A percentile compares a stretch with the other conserved stretches of the same genome.
Evolutionary conservation across 768 basidiomycete genomes (phyloP).

Genomic region (Trametes cingulata): DNA sequence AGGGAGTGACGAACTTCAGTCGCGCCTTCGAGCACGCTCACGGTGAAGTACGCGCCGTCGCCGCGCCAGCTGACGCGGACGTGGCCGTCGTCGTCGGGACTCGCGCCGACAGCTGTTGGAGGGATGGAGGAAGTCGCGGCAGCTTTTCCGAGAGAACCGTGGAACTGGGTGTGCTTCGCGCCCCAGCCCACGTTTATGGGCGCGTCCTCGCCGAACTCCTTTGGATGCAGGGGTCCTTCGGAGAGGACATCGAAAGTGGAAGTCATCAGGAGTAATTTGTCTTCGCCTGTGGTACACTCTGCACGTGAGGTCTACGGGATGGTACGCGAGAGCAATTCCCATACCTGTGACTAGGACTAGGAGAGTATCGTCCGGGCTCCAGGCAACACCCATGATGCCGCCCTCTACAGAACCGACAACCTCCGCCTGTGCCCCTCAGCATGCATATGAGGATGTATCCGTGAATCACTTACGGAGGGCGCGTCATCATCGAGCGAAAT

Average conservation of each 20-base stretch:
- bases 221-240: conserved; percentile 69
- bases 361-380: conserved; percentile 93
- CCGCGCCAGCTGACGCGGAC: conserved; percentile 92
- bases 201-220: conserved; percentile 87
- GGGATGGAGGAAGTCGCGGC: conserved; percentile 59
- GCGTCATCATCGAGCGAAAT: conserved; percentile 54
- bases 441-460: background rate
- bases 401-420: conserved; percentile 86
- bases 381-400: conserved; percentile 78
- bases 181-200: conserved; percentile 99
- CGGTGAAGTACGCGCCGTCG: conserved; percentile 85
- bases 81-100: conserved; percentile 68
- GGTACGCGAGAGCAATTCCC: conserved; percentile 10
- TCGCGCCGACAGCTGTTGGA: conserved; percentile 45
- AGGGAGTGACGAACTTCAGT: conserved; percentile 29
- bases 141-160: conserved; percentile 89
- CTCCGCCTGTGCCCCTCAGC: conserved; percentile 53
- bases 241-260: conserved; percentile 85
- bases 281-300: conserved; percentile 48
- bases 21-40: conserved; percentile 62
- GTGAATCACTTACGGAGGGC: conserved; percentile 44
- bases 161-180: conserved; percentile 94
- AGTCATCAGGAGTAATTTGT: conserved; percentile 86
- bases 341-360: conserved; percentile 79
- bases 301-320: background rate